Base-by-base conservation (phyloP, 148 eudicot genomes). In the Persicaria maculosa region DNA sequence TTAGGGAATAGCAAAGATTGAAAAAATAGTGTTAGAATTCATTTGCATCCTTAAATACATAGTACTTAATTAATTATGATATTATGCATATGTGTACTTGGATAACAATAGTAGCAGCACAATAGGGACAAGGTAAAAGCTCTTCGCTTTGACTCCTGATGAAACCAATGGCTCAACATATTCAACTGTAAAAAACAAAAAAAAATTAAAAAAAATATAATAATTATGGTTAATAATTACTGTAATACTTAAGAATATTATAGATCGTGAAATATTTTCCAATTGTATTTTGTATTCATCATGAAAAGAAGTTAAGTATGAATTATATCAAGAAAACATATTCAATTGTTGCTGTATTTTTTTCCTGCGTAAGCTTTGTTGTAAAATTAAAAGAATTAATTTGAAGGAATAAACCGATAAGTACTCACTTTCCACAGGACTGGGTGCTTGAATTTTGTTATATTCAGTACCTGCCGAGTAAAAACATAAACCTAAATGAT, bases 121-220 rank as follows among this genome's bases (percentile, higher is more conserved):
- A 4, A 65, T 16, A 15, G 46, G 12, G 47, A 65, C 31, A 65
- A 65, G 47, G 36, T 43, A 40, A 5, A 19, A 65, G 70, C 47
- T 40, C n/a, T 65, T 65, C 43, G 40, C 47, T 43, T 25, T 14
- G 47, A 12, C 31, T 40, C 47, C 70, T 43, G 70, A 65, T 15
- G 70, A 65, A 65, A 65, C 70, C 70, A 65, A 40, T 31, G 70
- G 20, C 70, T 65, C 70, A 43, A 40, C 36, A 14, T 65, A 65
- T 5, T 4, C 70, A 65, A 5, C 70, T 65, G 70, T 4, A 65
- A 36, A 40, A 65, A 65, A 40, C 47, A 65, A 4, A 1, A 31
- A 31, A 1, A 31, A 31, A 31, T 22, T 22, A 31, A n/a, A n/a
- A n/a, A n/a, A n/a, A n/a, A n/a, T n/a, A n/a, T n/a, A n/a, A n/a